Base-by-base conservation (phyloP, 2,329 filamentous ascomycete genomes). In the Aspergillus neotritici region DNA sequence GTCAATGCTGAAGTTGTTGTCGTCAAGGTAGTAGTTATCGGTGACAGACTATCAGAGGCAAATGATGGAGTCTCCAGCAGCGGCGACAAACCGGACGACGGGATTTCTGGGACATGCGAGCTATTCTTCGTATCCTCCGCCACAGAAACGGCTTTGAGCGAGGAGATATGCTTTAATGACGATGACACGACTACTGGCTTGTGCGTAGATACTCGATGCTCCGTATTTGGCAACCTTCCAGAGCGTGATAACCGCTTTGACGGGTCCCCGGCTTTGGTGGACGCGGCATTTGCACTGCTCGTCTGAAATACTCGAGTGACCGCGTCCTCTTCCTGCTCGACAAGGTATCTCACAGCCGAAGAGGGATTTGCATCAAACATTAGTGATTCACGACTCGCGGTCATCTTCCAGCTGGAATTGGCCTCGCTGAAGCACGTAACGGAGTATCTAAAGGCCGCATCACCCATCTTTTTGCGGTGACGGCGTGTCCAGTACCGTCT, bases 291-390 rank as follows among this genome's bases (percentile, higher is more conserved):
- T 38, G 21, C 7, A 25, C 44, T 46, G 37, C 32, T 41, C 34
- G 46, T 40, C 25, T 44, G 45, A 36, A 44, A 41, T 13, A 50
- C 50, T 3, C 46, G 44, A 16, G 47, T 48, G 16, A 53, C 46
- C 5, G 38, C 41, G 9, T 41, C 44, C 13, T 42, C 44, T 6
- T 41, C 39, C 15, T 58, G 46, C 31, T 55, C 52, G 16, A 59
- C 45, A 13, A 55, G 38, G 25, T 55, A 58, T 4, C 52, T 43
- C 13, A 57, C 31, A 13, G 57, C 57, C 7, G 56, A 54, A 16
- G 63, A 55, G 11, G 46, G 45, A 15, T 52, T 58, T 8, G 51
- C 53, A 37, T 53, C 55, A 39, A 61, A 61, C 57, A 63, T 63
- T 17, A 62, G 33, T 9, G 53, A 58, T 21, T 55, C 55, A 5